phyloP scores from a whole-genome alignment of 2,329 filamentous ascomycete species.

The Cryphonectria nitschkei region DNA sequence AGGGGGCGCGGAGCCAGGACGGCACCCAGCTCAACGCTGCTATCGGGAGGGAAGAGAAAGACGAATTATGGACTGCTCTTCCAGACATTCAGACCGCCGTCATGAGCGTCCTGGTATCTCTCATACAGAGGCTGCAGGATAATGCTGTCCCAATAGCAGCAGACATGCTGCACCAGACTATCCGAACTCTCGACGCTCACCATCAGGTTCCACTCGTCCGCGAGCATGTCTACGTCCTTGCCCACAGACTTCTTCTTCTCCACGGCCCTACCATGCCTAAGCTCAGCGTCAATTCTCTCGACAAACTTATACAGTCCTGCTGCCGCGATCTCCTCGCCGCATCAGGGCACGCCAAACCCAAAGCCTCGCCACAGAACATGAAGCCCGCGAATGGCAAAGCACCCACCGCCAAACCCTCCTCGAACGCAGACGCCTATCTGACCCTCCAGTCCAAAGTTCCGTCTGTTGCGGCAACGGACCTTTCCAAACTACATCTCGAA shows the following conservation, averaged over 20 bases:
- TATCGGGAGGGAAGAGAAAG: constrained; percentile 78
- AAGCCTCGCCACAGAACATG: constrained; percentile 25
- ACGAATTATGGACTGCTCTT: constrained; percentile 74
- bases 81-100: constrained; percentile 75
- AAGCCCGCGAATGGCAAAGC: constrained; percentile 32
- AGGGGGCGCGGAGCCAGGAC: constrained; percentile 51
- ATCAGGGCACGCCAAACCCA: constrained; percentile 43
- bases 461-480: constrained; percentile 28
- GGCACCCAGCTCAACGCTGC: constrained; percentile 70
- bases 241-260: constrained; percentile 60
- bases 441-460: constrained; percentile 43
- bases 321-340: constrained; percentile 73
- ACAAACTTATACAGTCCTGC: constrained; percentile 65
- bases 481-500: constrained; percentile 51
- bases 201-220: constrained; percentile 60
- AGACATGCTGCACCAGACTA: constrained; percentile 70
- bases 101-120: constrained; percentile 62
- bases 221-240: constrained; percentile 60
- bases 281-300: constrained; percentile 64
- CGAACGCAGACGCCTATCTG: constrained; percentile 76
- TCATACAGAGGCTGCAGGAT: constrained; percentile 62
- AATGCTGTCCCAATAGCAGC: constrained; percentile 63
- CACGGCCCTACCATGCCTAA: constrained; percentile 71
- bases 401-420: constrained; percentile 45
- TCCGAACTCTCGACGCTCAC: constrained; percentile 69